A percentile compares a stretch with the other conserved stretches of the same genome.
Conservation (phyloP, 306 rosid genomes). For the barrel medic (Medicago truncatula) region DNA sequence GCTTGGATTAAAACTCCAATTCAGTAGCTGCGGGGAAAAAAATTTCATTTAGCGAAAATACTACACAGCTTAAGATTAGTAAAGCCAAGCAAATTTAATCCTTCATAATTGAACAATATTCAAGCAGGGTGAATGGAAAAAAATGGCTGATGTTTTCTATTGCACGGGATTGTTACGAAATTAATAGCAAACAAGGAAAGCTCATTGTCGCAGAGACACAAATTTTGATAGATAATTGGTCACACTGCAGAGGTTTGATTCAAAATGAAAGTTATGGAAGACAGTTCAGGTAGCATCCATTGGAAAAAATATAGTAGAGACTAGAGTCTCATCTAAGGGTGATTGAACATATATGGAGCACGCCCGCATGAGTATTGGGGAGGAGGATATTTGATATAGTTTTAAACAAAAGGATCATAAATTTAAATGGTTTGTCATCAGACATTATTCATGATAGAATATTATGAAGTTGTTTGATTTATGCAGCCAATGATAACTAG, state of each 20-base stretch:
- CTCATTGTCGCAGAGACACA: not conserved
- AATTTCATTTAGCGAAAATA: constrained; percentile 41
- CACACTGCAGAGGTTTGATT: not conserved
- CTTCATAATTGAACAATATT: not conserved
- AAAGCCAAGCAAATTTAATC: constrained; percentile 8
- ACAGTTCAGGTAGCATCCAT: not conserved
- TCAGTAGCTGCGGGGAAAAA: constrained; percentile 67
- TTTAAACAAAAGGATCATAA: not conserved
- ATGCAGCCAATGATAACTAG: not conserved
- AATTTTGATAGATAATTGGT: not conserved
- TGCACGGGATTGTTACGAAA: not conserved
- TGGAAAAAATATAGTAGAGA: not conserved
- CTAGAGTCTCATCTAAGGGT: too few species aligned
- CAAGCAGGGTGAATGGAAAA: not conserved
- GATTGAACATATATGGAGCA: not conserved
- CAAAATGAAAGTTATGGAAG: not conserved
- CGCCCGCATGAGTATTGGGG: not conserved
- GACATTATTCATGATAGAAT: not conserved
- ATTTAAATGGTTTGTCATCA: not conserved
- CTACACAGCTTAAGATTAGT: constrained; percentile 25
- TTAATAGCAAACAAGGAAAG: not conserved
- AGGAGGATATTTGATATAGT: not conserved
- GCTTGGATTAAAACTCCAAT: constrained; percentile 82
- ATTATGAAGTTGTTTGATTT: not conserved
- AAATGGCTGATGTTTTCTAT: not conserved